Evolutionary conservation across 345 rosid genomes (phyloP), one percentile per base, ranked within the genome.

Genomic region (Eucalyptus microcorys): DNA sequence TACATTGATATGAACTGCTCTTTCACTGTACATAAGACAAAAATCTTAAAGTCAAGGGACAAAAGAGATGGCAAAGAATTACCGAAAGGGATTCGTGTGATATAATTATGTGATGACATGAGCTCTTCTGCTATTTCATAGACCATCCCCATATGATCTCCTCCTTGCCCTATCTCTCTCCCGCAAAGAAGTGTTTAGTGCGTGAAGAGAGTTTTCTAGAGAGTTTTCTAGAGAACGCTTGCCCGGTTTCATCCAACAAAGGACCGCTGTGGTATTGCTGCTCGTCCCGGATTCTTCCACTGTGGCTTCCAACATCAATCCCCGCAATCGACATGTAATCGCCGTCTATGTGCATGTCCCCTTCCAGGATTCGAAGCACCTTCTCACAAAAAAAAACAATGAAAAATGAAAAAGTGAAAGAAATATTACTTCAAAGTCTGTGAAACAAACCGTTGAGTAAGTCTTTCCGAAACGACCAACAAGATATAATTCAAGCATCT

Each of bases 281-380:
- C 88, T 92, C 94, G 17, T 96, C 96, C 17, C 95, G 94, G 47
- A 96, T 92, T 87, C 98, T 91, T 34, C 98, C 96, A 47, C 99
- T 98, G 47, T 95, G 93, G 94, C 92, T 97, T 84, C 99, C 99
- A 49, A 92, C 95, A 17, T 95, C 97, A 37, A 91, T 95, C 10
- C 96, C 93, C 1, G 99, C 96, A 10, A 98, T 93, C 6, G 98
- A 94, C 86, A 90, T 89, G 92, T 89, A 96, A 90, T 95, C 96
- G 32, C 93, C 24, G 37, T 97, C 99, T 91, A 97, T 88, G 85
- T 93, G 90, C 96, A 94, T 92, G 91, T 98, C 99, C 59, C 99
- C 99, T 93, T 98, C 99, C 88, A 98, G 90, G 88, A 98, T 93
- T 48, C 99, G 98, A 85, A 98, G 94, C 91, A 98, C 98, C 99